Conservation (phyloP, 345 rosid species). For the Camelina neglecta region DNA sequence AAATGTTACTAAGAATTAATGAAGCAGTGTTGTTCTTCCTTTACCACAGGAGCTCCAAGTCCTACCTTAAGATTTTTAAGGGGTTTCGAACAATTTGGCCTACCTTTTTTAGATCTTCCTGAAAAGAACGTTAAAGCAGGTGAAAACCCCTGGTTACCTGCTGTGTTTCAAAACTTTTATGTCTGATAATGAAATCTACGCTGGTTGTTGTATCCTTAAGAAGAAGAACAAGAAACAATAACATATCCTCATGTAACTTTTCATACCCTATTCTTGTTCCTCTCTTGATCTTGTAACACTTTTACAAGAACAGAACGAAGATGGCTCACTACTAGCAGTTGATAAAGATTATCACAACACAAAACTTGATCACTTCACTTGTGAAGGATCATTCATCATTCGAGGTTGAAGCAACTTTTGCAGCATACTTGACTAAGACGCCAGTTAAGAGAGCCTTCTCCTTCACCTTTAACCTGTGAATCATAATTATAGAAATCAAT, state of each 20-base stretch:
- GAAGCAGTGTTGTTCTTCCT: too few species aligned
- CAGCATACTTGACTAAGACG: slow-evolving; percentile 74
- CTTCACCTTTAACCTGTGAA: slow-evolving; percentile 69
- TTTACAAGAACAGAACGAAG: slow-evolving; percentile 3
- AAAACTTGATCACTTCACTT: background rate
- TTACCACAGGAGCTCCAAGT: too few species aligned
- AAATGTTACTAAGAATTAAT: too few species aligned
- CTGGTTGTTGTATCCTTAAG: background rate
- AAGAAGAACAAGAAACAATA: background rate
- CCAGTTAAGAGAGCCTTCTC: slow-evolving; percentile 76
- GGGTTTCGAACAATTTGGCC: too few species aligned
- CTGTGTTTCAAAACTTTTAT: background rate
- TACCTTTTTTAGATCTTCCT: too few species aligned
- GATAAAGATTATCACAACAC: background rate
- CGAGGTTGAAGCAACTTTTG: slow-evolving; percentile 48
- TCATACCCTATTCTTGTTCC: background rate
- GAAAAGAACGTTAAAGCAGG: too few species aligned
- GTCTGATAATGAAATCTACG: background rate
- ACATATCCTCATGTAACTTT: background rate
- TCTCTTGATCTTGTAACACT: background rate
- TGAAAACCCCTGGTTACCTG: background rate
- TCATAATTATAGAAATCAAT: background rate
- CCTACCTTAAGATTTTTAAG: too few species aligned
- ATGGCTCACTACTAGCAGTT: background rate
- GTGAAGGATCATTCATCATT: slow-evolving; percentile 40